These are phyloP conservation scores for Phlebiopsis flavidoalba DNA, from an alignment of 768 basidiomycete genomes.

Conservation along the genomic window DNA sequence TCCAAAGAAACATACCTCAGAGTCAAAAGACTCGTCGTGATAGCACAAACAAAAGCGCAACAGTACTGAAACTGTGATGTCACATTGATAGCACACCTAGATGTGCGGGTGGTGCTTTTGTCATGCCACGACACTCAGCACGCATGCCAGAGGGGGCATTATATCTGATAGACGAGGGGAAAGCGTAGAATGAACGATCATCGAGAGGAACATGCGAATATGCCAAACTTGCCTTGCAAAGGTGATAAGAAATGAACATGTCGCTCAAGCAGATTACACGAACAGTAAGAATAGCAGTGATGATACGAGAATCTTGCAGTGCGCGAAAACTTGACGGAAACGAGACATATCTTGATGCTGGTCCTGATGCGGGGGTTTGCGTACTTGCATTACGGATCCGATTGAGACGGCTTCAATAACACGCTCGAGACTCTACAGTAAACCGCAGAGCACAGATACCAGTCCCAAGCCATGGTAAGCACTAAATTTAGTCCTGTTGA, in stretches of 20 bases:
- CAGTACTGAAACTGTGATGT: too few relatives aligned
- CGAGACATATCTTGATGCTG: not conserved
- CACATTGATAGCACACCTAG: too few relatives aligned
- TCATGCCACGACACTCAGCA: too few relatives aligned
- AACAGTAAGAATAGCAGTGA: not conserved
- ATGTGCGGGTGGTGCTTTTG: too few relatives aligned
- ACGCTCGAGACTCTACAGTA: not conserved
- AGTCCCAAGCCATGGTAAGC: not conserved
- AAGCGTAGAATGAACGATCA: constrained; percentile 1
- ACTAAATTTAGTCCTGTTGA: not conserved
- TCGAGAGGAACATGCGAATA: not conserved
- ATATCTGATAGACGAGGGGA: not conserved
- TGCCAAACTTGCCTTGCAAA: constrained; percentile 1
- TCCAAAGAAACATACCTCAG: not conserved
- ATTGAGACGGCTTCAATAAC: not conserved
- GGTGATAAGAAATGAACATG: not conserved
- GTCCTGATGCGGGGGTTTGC: not conserved
- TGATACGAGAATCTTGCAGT: not conserved
- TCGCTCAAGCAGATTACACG: not conserved
- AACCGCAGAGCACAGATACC: not conserved
- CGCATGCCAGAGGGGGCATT: too few relatives aligned
- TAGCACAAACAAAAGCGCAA: too few relatives aligned
- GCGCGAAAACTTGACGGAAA: not conserved
- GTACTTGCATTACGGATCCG: not conserved
- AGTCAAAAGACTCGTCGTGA: not conserved